Evolutionary conservation across 1,139 yeast genomes (phyloP).

Genomic region (Yamadazyma membranifaciens): DNA sequence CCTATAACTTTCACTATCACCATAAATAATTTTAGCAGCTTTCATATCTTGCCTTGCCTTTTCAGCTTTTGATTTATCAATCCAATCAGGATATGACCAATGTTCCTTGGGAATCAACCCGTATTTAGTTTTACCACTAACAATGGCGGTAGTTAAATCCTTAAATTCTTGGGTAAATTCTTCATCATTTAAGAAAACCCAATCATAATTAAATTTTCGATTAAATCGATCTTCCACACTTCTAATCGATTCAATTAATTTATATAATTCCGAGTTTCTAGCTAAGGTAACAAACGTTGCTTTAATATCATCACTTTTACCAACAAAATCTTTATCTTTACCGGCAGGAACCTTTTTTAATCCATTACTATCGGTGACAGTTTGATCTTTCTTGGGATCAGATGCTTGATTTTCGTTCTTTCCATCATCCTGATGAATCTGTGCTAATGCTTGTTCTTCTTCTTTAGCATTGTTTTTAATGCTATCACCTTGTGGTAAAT

Average conservation of each 20-base stretch:
- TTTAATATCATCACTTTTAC: conserved; percentile 37
- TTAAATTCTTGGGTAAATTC: conserved; percentile 58
- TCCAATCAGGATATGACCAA: conserved; percentile 75
- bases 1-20: conserved; percentile 62
- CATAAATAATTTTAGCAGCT: conserved; percentile 54
- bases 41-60: conserved; percentile 47
- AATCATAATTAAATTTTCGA: conserved; percentile 64
- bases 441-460: conserved; percentile 13
- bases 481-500: conserved; percentile 5
- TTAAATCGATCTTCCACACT: conserved; percentile 74
- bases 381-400: neutral
- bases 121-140: conserved; percentile 61
- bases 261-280: conserved; percentile 62
- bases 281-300: conserved; percentile 64
- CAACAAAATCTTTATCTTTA: conserved; percentile 12
- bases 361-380: conserved; percentile 9
- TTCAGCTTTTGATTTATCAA: conserved; percentile 58
- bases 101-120: conserved; percentile 62
- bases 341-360: conserved; percentile 10
- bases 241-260: conserved; percentile 64
- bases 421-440: conserved; percentile 7
- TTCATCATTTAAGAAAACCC: conserved; percentile 76
- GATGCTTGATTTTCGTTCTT: neutral
- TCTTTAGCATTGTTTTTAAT: conserved; percentile 20
- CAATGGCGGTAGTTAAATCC: conserved; percentile 42